Evolutionary conservation across 163 green algal species (phyloP), one percentile per base, ranked within the genome.

Genomic region (Trebouxia gelatinosa): DNA sequence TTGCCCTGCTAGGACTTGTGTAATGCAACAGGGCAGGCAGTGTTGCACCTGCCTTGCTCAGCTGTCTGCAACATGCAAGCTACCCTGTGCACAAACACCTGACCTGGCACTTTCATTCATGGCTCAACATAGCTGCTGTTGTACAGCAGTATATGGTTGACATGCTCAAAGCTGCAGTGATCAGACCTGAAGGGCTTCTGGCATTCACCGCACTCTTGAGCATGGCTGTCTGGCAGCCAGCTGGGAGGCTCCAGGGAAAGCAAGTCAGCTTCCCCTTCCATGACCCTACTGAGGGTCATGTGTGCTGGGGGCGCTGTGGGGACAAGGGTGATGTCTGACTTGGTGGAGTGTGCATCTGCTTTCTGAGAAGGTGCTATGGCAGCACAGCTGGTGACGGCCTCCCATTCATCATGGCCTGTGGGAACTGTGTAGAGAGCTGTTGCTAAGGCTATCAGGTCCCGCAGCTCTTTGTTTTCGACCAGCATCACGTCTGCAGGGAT

Each of bases 181-280:
- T 23, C 19, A 34, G 54, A 84, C 75, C n/a, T 71, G 76, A 87
- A 87, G 9, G 77, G 64, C 51, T 70, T 54, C 39, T 51, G 32
- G 70, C 91, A 96, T 37, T 62, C 82, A 3, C 78, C 81, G 79
- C 90, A 96, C 3, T 80, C 75, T n/a, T 74, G 58, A 4, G 90
- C 87, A 46, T 84, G 81, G 40, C 75, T 88, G 85, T 96, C 91
- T 23, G 90, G 90, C 78, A 92, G 81, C 91, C 91, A 95, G n/a
- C 78, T 80, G 19, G 90, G 92, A 4, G 92, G 90, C 57, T 91
- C 84, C 67, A 93, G 78, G 0, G 78, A 80, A 71, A 95, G 85
- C 61, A 94, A 59, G 32, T 86, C 81, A 5, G 59, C 84, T 29
- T 34, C 50, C 2, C 82, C 82, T 13, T 80, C 64, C 17, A 82